Percentiles rank a stretch among this genome's conserved stretches.
Evolutionary conservation across 2,329 filamentous ascomycete species (phyloP).

Genomic region (Magnaporthiopsis incrustans): DNA sequence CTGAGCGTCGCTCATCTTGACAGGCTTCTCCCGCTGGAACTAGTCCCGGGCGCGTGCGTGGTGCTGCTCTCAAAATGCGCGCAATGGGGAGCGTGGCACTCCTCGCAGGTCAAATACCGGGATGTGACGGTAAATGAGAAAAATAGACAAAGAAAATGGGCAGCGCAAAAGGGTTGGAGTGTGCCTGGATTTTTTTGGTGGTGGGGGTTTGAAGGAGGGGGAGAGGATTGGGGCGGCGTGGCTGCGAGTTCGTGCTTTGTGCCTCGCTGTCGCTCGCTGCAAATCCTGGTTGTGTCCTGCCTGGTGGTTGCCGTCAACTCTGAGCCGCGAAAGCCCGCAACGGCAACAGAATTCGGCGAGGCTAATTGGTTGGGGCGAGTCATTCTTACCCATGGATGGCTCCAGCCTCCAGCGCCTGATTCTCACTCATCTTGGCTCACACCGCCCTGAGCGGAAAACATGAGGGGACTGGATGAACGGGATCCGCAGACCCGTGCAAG

Average conservation of each 20-base stretch:
- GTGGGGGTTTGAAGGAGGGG: not conserved
- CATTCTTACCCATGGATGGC: not conserved
- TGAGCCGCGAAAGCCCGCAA: not conserved
- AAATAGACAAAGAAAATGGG: not conserved
- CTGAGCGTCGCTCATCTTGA: constrained; percentile 76
- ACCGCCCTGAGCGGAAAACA: not conserved
- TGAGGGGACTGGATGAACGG: not conserved
- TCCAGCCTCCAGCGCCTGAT: not conserved
- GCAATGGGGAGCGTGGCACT: not conserved
- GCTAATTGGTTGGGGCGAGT: not conserved
- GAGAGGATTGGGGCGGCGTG: not conserved
- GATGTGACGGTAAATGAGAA: not conserved
- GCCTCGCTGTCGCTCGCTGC: not conserved
- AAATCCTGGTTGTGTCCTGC: too few relatives aligned
- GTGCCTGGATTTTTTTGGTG: constrained; percentile 1
- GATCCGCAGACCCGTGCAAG: not conserved
- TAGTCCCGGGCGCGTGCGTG: not conserved
- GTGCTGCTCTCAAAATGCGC: not conserved
- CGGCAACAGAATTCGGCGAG: not conserved
- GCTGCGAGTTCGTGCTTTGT: not conserved
- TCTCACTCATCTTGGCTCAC: not conserved
- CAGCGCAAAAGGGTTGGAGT: not conserved
- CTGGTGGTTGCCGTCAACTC: not conserved
- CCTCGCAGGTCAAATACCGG: not conserved
- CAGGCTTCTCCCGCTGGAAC: not conserved